phyloP scores from a whole-genome alignment of 371 early-diverging fungal genomes.

The Actinomortierella wolfii region DNA sequence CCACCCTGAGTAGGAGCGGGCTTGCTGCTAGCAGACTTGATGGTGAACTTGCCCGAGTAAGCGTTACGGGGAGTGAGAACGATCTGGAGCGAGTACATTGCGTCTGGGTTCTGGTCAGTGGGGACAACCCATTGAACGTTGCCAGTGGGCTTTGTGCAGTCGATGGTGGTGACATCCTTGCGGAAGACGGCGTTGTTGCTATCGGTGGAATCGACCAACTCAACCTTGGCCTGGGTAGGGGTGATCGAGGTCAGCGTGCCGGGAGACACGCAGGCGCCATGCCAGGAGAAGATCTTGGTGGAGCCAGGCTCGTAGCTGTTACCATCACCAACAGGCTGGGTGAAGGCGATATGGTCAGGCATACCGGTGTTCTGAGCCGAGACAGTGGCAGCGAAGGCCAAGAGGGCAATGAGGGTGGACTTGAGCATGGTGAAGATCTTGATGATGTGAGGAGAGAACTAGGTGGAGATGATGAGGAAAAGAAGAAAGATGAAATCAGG shows the following conservation, averaged over 20 bases:
- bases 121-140: constrained; percentile 25
- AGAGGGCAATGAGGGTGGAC: constrained; percentile 21
- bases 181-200: constrained; percentile 64
- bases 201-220: constrained; percentile 57
- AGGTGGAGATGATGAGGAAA: constrained; percentile 5
- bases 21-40: constrained; percentile 5
- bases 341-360: constrained; percentile 29
- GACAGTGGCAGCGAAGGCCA: constrained; percentile 19
- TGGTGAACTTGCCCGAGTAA: constrained; percentile 33
- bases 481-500: not conserved
- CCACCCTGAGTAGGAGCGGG: not conserved
- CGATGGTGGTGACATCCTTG: constrained; percentile 50
- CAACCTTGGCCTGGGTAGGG: constrained; percentile 18
- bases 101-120: not conserved
- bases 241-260: constrained; percentile 3
- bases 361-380: constrained; percentile 14
- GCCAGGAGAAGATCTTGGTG: constrained; percentile 28
- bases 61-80: not conserved
- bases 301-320: constrained; percentile 7
- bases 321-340: constrained; percentile 13
- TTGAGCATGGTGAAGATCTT: constrained; percentile 20
- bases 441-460: constrained; percentile 4
- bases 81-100: constrained; percentile 17
- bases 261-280: constrained; percentile 12
- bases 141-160: constrained; percentile 21